Conservation (phyloP, 1,139 yeast species). For the Entelexis paramagnoliae region DNA sequence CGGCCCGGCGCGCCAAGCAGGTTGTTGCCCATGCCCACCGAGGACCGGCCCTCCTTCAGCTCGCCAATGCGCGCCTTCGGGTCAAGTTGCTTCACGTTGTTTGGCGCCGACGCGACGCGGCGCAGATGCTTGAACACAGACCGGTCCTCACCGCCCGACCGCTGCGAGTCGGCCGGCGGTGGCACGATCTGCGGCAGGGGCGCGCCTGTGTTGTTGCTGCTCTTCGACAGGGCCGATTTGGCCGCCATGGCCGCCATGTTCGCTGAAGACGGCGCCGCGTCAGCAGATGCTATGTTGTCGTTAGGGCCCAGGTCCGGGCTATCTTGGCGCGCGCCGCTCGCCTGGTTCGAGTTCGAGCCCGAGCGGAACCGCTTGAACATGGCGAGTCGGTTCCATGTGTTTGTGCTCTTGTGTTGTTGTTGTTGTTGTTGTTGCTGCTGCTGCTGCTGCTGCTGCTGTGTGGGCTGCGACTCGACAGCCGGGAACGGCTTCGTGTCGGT, state of each 20-base stretch:
- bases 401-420: slow-evolving; percentile 6
- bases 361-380: slow-evolving; percentile 19
- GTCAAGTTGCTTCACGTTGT: slow-evolving; percentile 33
- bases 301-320: slow-evolving; percentile 1
- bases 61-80: slow-evolving; percentile 4
- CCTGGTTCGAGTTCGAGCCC: slow-evolving; percentile 13
- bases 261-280: not conserved
- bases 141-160: slow-evolving; percentile 13
- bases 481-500: not conserved
- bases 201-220: not conserved
- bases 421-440: too few species aligned
- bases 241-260: slow-evolving; percentile 20
- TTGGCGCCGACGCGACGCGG: slow-evolving; percentile 75
- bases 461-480: not conserved
- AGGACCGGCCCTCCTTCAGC: not conserved
- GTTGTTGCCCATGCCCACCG: not conserved
- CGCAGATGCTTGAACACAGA: slow-evolving; percentile 39
- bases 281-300: not conserved
- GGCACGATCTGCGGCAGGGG: not conserved
- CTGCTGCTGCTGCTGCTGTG: too few species aligned
- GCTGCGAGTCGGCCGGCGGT: not conserved
- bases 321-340: slow-evolving; percentile 1
- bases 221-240: slow-evolving; percentile 16
- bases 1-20: not conserved
- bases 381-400: slow-evolving; percentile 17